Conservation (phyloP, 2,329 filamentous ascomycete genomes). For the Zymoseptoria pseudotritici region DNA sequence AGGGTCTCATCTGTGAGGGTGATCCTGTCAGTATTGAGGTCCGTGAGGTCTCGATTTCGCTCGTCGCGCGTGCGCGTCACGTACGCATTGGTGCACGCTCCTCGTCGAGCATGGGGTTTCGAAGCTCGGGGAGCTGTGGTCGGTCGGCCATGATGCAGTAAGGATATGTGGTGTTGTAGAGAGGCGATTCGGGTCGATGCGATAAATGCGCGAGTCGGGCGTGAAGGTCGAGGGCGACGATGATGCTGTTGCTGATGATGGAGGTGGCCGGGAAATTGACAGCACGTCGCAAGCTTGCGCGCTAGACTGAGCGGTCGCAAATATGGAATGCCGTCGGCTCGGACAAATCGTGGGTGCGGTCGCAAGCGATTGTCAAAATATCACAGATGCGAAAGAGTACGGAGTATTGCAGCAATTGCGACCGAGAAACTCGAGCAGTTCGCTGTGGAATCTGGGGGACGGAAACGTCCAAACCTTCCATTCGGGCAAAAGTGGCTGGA, state of each 20-base stretch:
- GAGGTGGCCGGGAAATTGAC: background rate
- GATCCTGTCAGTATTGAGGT: background rate
- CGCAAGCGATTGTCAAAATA: background rate
- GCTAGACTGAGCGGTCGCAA: background rate
- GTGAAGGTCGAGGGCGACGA: background rate
- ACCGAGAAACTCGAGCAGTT: background rate
- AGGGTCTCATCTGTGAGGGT: slow-evolving; percentile 46
- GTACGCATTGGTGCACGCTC: slow-evolving; percentile 59
- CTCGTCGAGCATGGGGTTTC: slow-evolving; percentile 58
- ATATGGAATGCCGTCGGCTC: background rate
- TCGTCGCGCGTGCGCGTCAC: slow-evolving; percentile 24
- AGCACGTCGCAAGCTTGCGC: background rate
- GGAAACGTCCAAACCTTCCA: background rate
- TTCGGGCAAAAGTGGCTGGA: background rate
- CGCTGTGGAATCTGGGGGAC: background rate
- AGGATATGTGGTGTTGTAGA: background rate
- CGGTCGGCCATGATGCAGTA: slow-evolving; percentile 13
- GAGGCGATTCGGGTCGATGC: background rate
- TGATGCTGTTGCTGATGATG: background rate
- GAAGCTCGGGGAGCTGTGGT: slow-evolving; percentile 48
- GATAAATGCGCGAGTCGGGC: background rate
- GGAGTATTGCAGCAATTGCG: background rate
- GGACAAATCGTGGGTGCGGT: background rate
- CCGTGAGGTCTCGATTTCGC: background rate
- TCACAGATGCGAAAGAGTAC: background rate